Percentiles rank a stretch among this genome's conserved stretches.
Evolutionary conservation across 1,284 basidiomycete species (phyloP).

Genomic region (Ceratobasidium sp.): DNA sequence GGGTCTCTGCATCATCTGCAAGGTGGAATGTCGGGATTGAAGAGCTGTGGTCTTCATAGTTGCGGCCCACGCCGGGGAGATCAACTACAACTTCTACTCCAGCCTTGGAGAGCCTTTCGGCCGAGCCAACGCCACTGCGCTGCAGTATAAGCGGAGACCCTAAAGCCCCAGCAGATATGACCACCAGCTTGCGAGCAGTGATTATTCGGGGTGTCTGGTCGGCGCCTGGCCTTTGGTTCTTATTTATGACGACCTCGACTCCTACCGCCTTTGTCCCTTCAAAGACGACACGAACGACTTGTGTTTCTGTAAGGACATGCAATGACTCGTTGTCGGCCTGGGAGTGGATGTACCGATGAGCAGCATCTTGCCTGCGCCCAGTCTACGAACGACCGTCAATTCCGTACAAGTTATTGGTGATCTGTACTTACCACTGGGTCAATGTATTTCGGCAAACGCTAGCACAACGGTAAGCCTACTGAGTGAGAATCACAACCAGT

Average conservation of each 20-base stretch:
- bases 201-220: conserved; percentile 30
- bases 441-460: conserved; percentile 37
- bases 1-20: conserved; percentile 6
- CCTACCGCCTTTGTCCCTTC: conserved; percentile 26
- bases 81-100: conserved; percentile 63
- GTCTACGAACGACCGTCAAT: conserved; percentile 5
- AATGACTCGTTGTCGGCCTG: conserved; percentile 22
- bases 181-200: conserved; percentile 31
- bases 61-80: conserved; percentile 70
- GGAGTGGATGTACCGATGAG: conserved; percentile 26
- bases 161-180: conserved; percentile 22
- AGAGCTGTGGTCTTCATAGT: conserved; percentile 63
- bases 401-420: no score
- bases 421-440: conserved; percentile 6
- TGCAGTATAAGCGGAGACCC: conserved; percentile 69
- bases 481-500: not conserved
- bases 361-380: conserved; percentile 29
- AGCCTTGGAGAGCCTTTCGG: conserved; percentile 59
- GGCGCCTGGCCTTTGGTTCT: conserved; percentile 19
- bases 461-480: not conserved
- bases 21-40: not conserved
- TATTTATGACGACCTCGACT: conserved; percentile 21
- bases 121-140: conserved; percentile 66
- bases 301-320: conserved; percentile 22
- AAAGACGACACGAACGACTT: conserved; percentile 20